Evolutionary conservation across 305 asterid species (phyloP).

Genomic region (Fraxinus xanthoxyloides): DNA sequence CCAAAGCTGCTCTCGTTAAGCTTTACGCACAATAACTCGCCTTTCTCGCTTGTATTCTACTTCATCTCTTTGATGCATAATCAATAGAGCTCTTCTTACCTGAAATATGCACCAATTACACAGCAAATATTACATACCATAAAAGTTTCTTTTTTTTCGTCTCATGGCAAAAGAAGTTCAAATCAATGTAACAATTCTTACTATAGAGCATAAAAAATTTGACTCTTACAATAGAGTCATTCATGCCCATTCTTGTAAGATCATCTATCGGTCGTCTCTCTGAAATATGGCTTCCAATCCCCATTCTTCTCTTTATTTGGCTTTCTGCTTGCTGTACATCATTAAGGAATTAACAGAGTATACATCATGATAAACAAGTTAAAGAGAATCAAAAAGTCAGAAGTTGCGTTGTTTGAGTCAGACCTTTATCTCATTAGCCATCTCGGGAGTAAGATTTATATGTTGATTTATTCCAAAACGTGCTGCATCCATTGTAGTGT

Average conservation of each 20-base stretch:
- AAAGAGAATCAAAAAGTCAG: not conserved
- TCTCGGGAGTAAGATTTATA: conserved; percentile 77
- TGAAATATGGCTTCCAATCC: conserved; percentile 80
- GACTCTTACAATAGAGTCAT: conserved; percentile 71
- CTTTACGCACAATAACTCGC: conserved; percentile 71
- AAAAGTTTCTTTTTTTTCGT: not conserved
- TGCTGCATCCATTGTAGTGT: conserved; percentile 94
- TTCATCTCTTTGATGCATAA: conserved; percentile 98
- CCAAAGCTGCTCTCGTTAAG: conserved; percentile 26
- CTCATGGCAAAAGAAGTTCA: not conserved
- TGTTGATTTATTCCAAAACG: conserved; percentile 83
- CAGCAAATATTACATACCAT: not conserved
- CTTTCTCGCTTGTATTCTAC: conserved; percentile 89
- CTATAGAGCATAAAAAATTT: not conserved
- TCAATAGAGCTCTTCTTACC: conserved; percentile 86
- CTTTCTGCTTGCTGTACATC: conserved; percentile 78
- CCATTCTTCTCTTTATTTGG: conserved; percentile 96
- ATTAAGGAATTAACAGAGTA: conserved; percentile 18
- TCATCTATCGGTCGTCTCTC: conserved; percentile 81
- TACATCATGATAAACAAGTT: not conserved
- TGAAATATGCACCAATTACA: conserved; percentile 30
- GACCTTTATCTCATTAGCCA: conserved; percentile 89
- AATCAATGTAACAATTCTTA: not conserved
- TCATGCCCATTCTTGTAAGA: conserved; percentile 86
- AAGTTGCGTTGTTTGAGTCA: not conserved